Base-by-base conservation (phyloP, 2,329 filamentous ascomycete species). In the Sporothrix phasma region DNA sequence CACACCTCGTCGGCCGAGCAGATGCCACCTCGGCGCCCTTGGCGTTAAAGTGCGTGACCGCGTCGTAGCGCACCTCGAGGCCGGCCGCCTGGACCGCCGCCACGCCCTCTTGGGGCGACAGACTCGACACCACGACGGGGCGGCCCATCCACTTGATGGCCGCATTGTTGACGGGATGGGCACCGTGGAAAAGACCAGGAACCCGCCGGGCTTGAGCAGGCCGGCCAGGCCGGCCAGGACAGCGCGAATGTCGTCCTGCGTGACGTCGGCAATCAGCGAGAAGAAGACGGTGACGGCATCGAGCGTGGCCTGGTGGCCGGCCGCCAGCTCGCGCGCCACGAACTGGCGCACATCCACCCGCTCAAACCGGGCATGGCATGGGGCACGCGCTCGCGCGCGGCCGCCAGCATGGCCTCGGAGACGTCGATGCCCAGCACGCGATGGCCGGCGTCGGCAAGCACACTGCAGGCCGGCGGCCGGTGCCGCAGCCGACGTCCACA, bases 121-220 rank as follows among this genome's bases (percentile, higher is more conserved):
- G 65, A 41, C 70, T 70, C n/a, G 70, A 72, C 17, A 70, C 70
- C 0, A 64, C 63, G 8, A 71, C 65, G 13, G 67, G 68, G 17
- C 65, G 69, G 56, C 71, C 71, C 70, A 72, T 68, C 70, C 71
- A 73, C 43, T 43, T 47, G 34, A 73, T 68, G 5, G 65, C 13
- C 31, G 63, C 49, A 39, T 66, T 68, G 19, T 73, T 68, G 22
- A 62, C 70, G 7, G 68, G 24, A 70, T 59, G 11, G 70, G 70
- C 26, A 71, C 68, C 0, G 71, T 73, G 0, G 77, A 77, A 67
- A 80, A 80, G 8, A 79, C 75, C 26, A 79, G 70, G 6, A 67
- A 66, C 3, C 75, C 75, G 5, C 73, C 73, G 3, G 74, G 72
- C 53, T 70, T 71, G 31, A 79, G 69, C 29, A 71, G 69, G 17